Base-by-base conservation (phyloP, 495 filamentous ascomycete genomes). In the Terfezia claveryi region DNA sequence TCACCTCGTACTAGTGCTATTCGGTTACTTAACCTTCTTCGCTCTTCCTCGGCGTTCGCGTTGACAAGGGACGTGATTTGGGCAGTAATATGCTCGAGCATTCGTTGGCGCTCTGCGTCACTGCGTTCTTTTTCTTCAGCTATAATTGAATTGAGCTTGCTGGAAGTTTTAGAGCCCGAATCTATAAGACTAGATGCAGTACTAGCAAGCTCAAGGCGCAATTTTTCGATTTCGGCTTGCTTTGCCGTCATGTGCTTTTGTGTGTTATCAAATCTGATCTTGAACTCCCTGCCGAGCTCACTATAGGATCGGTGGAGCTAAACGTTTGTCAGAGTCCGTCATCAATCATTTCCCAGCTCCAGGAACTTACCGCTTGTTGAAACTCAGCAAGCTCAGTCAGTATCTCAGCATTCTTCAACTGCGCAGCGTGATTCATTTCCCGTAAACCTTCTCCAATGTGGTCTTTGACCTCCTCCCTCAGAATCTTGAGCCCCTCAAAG, bases 401-500 rank as follows among this genome's bases (percentile, higher is more conserved):
- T n/a, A 98, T 87, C 61, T 91, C 88, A 23, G 81, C 80, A 0
- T 86, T 84, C 55, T 96, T 96, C 16, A 79, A 77, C 65, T 84
- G 83, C 8, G 91, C 89, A 10, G 88, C 89, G 32, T 73, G 75
- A 1, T 87, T 86, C 3, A 98, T 76, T 8, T 85, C 81, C 63
- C 82, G 81, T 14, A 98, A 73, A 4, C 89, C 88, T 60, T 86
- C 80, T 4, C 85, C 86, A 37, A 96, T 85, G 49, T 80, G 80
- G 37, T 74, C 68, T 68, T 94, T 95, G 16, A 95, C 82, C 50
- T 85, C 81, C 67, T 93, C 82, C 23, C 91, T 76, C 32, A 95
- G 73, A 38, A 75, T 76, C 63, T 91, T 87, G 65, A 96, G 94
- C 62, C 92, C 91, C 60, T 91, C 88, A 4, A 98, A 75, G 23